These are phyloP conservation scores for Ogataea ganodermae DNA, from an alignment of 805 yeast genomes.

Conservation along the genomic window DNA sequence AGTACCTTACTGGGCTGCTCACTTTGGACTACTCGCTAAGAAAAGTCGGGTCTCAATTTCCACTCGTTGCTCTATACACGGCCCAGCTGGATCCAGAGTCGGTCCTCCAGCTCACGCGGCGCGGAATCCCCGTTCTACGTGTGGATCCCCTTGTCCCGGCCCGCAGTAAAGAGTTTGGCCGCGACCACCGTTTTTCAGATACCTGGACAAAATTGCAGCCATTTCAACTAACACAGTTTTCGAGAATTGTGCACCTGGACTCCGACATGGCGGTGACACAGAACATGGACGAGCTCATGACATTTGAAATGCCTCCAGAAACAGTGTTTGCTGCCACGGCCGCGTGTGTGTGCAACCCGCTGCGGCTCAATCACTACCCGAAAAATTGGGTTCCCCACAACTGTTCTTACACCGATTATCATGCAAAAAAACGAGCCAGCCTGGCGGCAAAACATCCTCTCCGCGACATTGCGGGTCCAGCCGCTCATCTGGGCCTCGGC, in stretches of 20 bases:
- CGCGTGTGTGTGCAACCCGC: conserved; percentile 66
- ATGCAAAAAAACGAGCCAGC: conserved; percentile 19
- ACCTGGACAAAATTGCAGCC: conserved; percentile 65
- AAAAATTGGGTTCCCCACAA: conserved; percentile 51
- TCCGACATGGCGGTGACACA: conserved; percentile 58
- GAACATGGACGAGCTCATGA: conserved; percentile 64
- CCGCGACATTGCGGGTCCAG: conserved; percentile 42
- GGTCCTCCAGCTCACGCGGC: conserved; percentile 39
- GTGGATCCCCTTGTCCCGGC: conserved; percentile 48
- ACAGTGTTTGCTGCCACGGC: conserved; percentile 56
- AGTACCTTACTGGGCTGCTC: conserved; percentile 53
- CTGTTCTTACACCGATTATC: conserved; percentile 50
- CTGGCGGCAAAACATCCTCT: conserved; percentile 14
- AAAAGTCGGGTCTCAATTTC: conserved; percentile 46
- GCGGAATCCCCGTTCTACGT: conserved; percentile 44
- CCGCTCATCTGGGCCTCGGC: conserved; percentile 42
- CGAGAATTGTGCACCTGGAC: conserved; percentile 57
- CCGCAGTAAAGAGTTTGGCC: conserved; percentile 44
- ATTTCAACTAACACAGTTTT: conserved; percentile 50
- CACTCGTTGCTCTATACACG: conserved; percentile 56
- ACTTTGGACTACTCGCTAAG: conserved; percentile 51
- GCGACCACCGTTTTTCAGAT: conserved; percentile 57
- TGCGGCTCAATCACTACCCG: conserved; percentile 53
- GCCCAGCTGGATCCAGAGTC: conserved; percentile 44
- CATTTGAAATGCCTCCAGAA: conserved; percentile 38